Conservation (phyloP, 257 asterid species). For the Phtheirospermum japonicum region DNA sequence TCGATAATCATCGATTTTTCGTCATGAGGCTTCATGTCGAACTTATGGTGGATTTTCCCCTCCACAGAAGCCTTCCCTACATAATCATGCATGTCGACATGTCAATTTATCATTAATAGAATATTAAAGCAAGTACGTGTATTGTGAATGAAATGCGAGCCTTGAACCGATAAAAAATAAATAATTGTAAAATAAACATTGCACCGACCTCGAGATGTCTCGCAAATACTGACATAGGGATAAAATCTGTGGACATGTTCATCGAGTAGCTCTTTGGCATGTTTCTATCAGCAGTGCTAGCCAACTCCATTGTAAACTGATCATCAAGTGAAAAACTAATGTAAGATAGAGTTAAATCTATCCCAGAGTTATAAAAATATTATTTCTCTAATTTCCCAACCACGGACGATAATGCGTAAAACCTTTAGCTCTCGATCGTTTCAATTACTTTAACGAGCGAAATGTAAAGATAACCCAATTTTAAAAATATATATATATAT, state of each 20-base stretch:
- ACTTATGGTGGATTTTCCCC: conserved; percentile 79
- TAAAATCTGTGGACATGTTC: conserved; percentile 87
- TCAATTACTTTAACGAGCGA: no score
- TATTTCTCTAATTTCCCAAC: no score
- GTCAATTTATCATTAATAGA: no score
- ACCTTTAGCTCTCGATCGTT: no score
- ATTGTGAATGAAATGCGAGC: no score
- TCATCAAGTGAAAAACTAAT: conserved; percentile 24
- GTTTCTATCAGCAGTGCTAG: conserved; percentile 51
- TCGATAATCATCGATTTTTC: neutral
- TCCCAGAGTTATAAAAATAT: no score
- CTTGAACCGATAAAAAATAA: neutral
- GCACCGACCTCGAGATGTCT: conserved; percentile 69
- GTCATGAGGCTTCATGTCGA: conserved; percentile 54
- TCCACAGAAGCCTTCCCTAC: conserved; percentile 73
- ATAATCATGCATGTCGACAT: no score
- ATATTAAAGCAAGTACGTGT: no score
- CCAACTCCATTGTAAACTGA: conserved; percentile 88
- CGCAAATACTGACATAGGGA: conserved; percentile 81
- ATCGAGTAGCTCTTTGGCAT: conserved; percentile 62
- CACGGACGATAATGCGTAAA: no score
- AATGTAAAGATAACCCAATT: no score
- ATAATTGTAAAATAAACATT: neutral
- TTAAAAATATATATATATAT: no score
- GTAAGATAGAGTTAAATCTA: conserved; percentile 24